A percentile compares a stretch with the other conserved stretches of the same genome.
These are phyloP conservation scores for Leptodontidium sp. DNA, from an alignment of 2,329 filamentous ascomycete species.

Conservation along the genomic window DNA sequence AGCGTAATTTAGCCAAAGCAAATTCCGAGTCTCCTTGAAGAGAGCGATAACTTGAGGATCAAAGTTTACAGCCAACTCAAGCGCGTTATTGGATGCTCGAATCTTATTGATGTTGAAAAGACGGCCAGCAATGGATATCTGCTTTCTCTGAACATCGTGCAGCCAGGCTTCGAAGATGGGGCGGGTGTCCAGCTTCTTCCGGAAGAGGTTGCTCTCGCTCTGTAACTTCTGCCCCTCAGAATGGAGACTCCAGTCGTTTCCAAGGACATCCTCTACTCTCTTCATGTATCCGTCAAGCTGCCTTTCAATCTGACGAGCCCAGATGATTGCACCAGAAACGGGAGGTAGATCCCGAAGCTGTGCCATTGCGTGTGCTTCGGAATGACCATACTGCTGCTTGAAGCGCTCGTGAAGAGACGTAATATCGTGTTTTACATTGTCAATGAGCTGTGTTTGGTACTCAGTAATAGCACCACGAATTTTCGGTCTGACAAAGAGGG, in stretches of 20 bases:
- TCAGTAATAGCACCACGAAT: conserved; percentile 97
- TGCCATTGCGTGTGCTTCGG: conserved; percentile 97
- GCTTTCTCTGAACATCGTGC: conserved; percentile 84
- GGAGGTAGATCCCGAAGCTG: conserved; percentile 95
- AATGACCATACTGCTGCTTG: conserved; percentile 98
- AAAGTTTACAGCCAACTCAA: conserved; percentile 95
- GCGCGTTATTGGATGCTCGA: conserved; percentile 85
- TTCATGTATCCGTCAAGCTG: conserved; percentile 98
- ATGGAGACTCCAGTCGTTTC: conserved; percentile 92
- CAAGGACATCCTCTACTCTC: conserved; percentile 97
- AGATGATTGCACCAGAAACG: conserved; percentile 96
- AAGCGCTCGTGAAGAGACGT: conserved; percentile 93
- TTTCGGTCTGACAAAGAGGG: conserved; percentile 97
- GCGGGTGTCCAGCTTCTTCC: conserved; percentile 92
- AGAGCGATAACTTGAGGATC: conserved; percentile 96
- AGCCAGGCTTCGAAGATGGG: conserved; percentile 97
- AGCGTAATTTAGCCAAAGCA: conserved; percentile 93
- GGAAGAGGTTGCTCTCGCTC: conserved; percentile 90
- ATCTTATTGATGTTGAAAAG: conserved; percentile 91
- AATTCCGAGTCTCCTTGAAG: conserved; percentile 97
- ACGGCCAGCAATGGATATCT: conserved; percentile 90
- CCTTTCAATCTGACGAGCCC: conserved; percentile 95
- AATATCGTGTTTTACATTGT: conserved; percentile 97
- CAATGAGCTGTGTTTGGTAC: conserved; percentile 97
- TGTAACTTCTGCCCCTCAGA: conserved; percentile 94